These are phyloP conservation scores for Pelargonium nanum DNA, from an alignment of 345 rosid genomes.

Conservation along the genomic window DNA sequence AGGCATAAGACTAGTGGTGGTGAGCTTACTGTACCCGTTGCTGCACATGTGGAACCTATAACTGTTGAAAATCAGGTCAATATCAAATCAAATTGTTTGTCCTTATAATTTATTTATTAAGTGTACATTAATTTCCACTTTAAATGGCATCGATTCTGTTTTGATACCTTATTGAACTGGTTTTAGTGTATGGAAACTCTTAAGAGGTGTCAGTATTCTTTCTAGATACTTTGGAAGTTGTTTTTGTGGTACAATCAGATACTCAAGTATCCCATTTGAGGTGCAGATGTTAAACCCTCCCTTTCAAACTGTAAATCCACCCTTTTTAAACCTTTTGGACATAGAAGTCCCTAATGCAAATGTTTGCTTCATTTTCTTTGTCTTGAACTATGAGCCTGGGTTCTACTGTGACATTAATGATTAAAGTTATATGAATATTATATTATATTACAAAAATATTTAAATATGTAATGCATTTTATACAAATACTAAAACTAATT, in stretches of 20 bases:
- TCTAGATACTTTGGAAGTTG: background rate
- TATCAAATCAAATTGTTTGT: background rate
- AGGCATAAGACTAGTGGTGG: conserved; percentile 55
- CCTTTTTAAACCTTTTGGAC: too few species aligned
- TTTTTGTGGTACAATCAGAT: background rate
- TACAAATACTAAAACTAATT: too few species aligned
- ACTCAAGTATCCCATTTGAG: background rate
- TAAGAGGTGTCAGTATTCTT: background rate
- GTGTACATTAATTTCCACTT: background rate
- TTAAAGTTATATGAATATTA: too few species aligned
- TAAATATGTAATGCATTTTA: too few species aligned
- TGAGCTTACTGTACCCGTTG: conserved; percentile 43
- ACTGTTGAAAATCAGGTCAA: conserved; percentile 55
- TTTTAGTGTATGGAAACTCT: background rate
- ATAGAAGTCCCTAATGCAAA: too few species aligned
- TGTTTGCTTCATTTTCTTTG: too few species aligned
- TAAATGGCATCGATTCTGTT: background rate
- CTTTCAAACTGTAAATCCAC: too few species aligned
- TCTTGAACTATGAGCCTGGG: too few species aligned
- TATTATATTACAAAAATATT: too few species aligned
- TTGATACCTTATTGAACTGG: background rate
- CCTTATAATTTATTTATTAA: background rate
- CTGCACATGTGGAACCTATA: conserved; percentile 40
- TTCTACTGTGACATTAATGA: too few species aligned
- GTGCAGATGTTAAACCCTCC: too few species aligned